Evolutionary conservation across 108 stramenopile species (phyloP), one percentile per base, ranked within the genome.

Genomic region (Mayamaea pseudoterrestris): DNA sequence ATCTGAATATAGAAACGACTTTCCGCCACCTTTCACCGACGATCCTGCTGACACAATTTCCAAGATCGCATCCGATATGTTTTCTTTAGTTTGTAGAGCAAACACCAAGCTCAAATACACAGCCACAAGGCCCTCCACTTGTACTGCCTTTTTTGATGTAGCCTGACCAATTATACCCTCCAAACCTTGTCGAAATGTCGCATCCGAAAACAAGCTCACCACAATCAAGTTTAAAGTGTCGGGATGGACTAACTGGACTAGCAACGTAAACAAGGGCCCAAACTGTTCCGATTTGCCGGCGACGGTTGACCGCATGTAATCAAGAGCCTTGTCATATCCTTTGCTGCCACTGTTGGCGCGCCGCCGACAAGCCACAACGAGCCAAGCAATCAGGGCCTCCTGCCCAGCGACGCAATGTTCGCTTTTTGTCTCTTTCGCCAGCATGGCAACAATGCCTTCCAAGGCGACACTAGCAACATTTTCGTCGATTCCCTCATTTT

Each of bases 111-210:
- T 31, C 28, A 89, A 37, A 47, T 78, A 78, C 0, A 76, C 28
- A 6, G 79, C 71, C 39, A 83, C 30, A 0, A 74, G 26, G 13
- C 82, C 86, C 40, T 83, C 86, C 5, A 73, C 64, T 36, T 71
- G 77, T 18, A 78, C 61, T 16, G 65, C 36, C 48, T 80, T 71
- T 47, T 79, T 88, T 50, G 77, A 83, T 41, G 53, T 57, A 0
- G 74, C 68, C 8, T 58, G 50, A 30, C 81, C 82, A 25, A 89
- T 48, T 2, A 81, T 54, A 3, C 53, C 32, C 53, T 72, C 62
- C 27, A 83, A 39, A 22, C 74, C 81, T 42, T 65, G 50, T 1
- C 35, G 48, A 24, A 80, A 52, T n/a, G 27, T 41, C 12, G 18
- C 35, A 14, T 66, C 67, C 39, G 60, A 68, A 55, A 35, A 78